A percentile compares a stretch with the other conserved stretches of the same genome.
Evolutionary conservation across 164 flowering plant genomes (phyloP).

Genomic region (Tetracentron sinense): DNA sequence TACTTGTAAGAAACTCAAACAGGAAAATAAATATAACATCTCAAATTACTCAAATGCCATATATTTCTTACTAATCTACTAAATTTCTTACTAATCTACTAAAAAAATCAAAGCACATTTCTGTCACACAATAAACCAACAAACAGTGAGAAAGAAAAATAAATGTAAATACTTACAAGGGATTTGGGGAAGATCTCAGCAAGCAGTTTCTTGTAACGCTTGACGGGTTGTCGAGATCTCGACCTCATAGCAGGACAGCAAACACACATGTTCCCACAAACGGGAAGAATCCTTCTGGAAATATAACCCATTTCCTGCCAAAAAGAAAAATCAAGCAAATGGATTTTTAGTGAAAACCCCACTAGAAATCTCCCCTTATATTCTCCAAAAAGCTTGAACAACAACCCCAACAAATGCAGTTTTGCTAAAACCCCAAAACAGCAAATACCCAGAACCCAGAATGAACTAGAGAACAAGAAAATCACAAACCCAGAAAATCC

Average conservation of each 20-base stretch:
- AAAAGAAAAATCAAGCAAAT: not conserved
- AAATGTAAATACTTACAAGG: slow-evolving; percentile 36
- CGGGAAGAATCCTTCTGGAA: slow-evolving; percentile 80
- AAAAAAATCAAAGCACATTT: not conserved
- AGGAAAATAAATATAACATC: not conserved
- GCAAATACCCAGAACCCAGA: not conserved
- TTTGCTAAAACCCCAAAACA: not conserved
- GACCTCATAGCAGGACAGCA: slow-evolving; percentile 96
- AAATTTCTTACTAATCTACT: not conserved
- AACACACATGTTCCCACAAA: slow-evolving; percentile 79
- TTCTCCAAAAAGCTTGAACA: not conserved
- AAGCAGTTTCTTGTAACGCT: slow-evolving; percentile 88
- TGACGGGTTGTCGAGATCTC: slow-evolving; percentile 87
- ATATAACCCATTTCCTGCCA: slow-evolving; percentile 85
- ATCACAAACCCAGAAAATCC: slow-evolving; percentile 2
- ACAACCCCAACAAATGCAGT: not conserved
- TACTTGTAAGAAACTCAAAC: not conserved
- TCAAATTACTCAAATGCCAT: slow-evolving; percentile 4
- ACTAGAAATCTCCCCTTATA: not conserved
- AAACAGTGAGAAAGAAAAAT: slow-evolving; percentile 3
- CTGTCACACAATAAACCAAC: not conserved
- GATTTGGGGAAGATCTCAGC: slow-evolving; percentile 85
- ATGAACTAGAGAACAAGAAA: not conserved
- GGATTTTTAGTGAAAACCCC: not conserved
- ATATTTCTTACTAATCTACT: too few relatives aligned